Percentiles rank a stretch among this genome's conserved stretches.
phyloP scores from a whole-genome alignment of 129 eudicot species.

The Arctium minus region DNA sequence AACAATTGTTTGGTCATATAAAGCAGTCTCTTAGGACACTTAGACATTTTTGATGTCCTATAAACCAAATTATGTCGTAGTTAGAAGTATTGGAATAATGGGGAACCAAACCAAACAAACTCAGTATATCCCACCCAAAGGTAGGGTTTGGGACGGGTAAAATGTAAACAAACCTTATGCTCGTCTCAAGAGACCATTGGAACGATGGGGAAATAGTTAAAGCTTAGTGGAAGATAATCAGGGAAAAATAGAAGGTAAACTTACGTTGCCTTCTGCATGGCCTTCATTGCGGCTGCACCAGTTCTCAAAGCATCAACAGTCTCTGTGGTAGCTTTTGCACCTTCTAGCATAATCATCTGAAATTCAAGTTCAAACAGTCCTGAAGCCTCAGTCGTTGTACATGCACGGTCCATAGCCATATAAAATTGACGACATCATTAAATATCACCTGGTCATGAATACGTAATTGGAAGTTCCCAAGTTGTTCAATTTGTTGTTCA shows the following conservation, averaged over 20 bases:
- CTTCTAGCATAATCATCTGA: constrained; percentile 41
- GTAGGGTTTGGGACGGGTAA: background rate
- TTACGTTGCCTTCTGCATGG: constrained; percentile 45
- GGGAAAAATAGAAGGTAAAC: constrained; percentile 7
- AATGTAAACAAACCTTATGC: background rate
- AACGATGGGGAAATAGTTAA: background rate
- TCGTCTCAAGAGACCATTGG: background rate
- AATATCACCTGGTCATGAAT: constrained; percentile 36
- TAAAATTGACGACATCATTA: background rate
- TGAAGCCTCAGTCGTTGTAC: background rate
- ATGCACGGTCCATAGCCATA: background rate
- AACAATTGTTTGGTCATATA: background rate
- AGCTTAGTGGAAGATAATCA: background rate
- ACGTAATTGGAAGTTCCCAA: constrained; percentile 41
- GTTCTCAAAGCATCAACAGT: constrained; percentile 46
- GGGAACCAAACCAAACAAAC: background rate
- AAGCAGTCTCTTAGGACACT: background rate
- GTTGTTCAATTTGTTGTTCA: constrained; percentile 43
- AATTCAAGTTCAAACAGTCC: constrained; percentile 1
- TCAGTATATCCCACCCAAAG: background rate
- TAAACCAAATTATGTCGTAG: no score
- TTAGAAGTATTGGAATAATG: background rate
- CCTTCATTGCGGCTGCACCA: constrained; percentile 43
- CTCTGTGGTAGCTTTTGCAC: constrained; percentile 44
- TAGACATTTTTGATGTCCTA: no score